Base-by-base conservation (phyloP, 306 rosid genomes). In the Ochetophila trinervis region DNA sequence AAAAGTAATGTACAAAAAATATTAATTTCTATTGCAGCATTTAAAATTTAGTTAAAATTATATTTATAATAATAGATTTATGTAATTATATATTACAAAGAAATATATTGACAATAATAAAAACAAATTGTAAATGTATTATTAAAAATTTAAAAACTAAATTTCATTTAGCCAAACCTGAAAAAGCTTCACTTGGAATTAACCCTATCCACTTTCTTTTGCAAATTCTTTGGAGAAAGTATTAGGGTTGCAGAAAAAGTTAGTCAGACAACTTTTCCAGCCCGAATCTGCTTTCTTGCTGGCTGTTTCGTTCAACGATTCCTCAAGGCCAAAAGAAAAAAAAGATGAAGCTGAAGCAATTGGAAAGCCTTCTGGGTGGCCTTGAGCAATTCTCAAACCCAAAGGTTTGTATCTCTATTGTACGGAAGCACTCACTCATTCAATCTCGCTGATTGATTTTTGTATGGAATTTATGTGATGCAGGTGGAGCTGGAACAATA, bases 401-500 rank as follows among this genome's bases (percentile, higher is more conserved):
- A 9, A 89, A 87, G 88, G 92, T 89, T 50, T 60, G 67, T 74
- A 74, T 49, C 60, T 51, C 66, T 42, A 67, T 51, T 56, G 17
- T 22, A 21, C 59, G 4, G 7, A 45, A 37, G 35, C 65, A 42
- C 45, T 57, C 53, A 0, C 44, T 64, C 63, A 20, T 63, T 63
- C 21, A 22, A 13, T 60, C 14, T 11, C 4, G 52, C 42, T 48
- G n/a, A 27, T 21, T 13, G n/a, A 53, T 30, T 22, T 32, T 13
- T 55, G 47, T 7, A 27, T 21, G 55, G 59, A 55, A 37, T 77
- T 66, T 72, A 54, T 36, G 22, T 19, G 40, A 21, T 74, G 79
- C 84, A 87, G 98, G 72, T 76, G 57, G 91, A 89, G 66, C 87
- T 89, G 71, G 98, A 93, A 42, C 98, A 93, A 76, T 93, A 93